phyloP scores from a whole-genome alignment of 2,329 filamentous ascomycete species.

The Aspergillus awamori region DNA sequence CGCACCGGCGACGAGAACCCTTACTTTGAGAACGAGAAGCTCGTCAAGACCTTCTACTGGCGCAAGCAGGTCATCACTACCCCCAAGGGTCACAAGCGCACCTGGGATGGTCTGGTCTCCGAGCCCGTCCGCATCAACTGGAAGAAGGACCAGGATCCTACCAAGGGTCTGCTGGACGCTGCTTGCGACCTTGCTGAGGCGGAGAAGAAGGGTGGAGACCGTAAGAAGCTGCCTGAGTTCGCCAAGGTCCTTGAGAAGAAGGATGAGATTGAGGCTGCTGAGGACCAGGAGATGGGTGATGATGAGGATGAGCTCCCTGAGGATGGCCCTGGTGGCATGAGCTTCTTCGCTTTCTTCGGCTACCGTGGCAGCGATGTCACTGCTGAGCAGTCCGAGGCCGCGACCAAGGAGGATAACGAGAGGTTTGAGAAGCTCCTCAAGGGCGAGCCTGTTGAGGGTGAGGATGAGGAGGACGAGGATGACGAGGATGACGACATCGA shows the following conservation, averaged over 20 bases:
- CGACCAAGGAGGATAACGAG: conserved; percentile 63
- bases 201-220: conserved; percentile 54
- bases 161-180: conserved; percentile 74
- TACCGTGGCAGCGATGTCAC: conserved; percentile 72
- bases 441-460: conserved; percentile 55
- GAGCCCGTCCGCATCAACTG: conserved; percentile 87
- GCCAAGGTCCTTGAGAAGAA: conserved; percentile 58
- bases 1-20: conserved; percentile 65
- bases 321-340: conserved; percentile 62
- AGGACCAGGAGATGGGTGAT: conserved; percentile 34
- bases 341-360: conserved; percentile 90
- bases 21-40: conserved; percentile 73
- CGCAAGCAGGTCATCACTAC: conserved; percentile 59
- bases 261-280: conserved; percentile 40
- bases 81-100: conserved; percentile 52
- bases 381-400: conserved; percentile 70
- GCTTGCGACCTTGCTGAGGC: conserved; percentile 71
- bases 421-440: conserved; percentile 53
- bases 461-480: conserved; percentile 48
- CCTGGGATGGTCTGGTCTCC: conserved; percentile 75
- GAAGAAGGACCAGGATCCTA: conserved; percentile 85
- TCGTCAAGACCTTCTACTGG: conserved; percentile 94
- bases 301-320: conserved; percentile 45
- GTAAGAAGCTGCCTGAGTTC: conserved; percentile 56
- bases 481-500: conserved; percentile 62